Evolutionary conservation across 176 grass and related monocot species (phyloP).

Genomic region (Olyra latifolia): DNA sequence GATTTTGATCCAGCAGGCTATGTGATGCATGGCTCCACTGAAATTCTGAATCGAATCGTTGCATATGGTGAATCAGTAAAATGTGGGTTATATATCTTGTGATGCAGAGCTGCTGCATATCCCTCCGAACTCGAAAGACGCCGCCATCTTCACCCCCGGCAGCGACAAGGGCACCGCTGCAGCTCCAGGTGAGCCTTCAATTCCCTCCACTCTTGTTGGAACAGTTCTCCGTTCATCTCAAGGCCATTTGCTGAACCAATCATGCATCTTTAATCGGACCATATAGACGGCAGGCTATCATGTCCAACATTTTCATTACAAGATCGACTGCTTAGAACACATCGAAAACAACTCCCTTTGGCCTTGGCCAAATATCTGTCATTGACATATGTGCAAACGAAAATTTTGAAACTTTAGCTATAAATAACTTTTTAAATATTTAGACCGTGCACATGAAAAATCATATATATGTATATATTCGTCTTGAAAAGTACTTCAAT

Average conservation of each 20-base stretch:
- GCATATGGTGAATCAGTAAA: neutral
- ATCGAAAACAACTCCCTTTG: neutral
- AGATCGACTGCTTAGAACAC: neutral
- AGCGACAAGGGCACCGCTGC: conserved; percentile 37
- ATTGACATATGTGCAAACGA: too few relatives aligned
- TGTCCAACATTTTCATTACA: neutral
- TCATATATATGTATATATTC: too few relatives aligned
- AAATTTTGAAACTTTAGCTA: too few relatives aligned
- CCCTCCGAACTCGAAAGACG: conserved; percentile 77
- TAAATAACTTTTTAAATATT: too few relatives aligned
- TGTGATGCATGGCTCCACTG: too few relatives aligned
- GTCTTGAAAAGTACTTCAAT: too few relatives aligned
- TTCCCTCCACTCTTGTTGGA: neutral
- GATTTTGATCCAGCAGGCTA: too few relatives aligned
- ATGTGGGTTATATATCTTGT: neutral
- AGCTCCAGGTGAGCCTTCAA: conserved; percentile 48
- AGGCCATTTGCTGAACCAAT: neutral
- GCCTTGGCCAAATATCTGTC: too few relatives aligned
- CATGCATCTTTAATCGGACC: neutral
- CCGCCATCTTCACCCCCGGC: conserved; percentile 66
- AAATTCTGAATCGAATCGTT: neutral
- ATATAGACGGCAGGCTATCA: neutral
- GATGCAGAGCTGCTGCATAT: conserved; percentile 78
- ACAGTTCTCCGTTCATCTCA: neutral
- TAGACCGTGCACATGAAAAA: too few relatives aligned